Evolutionary conservation across 148 eudicot species (phyloP).

Genomic region (Heliamphora exappendiculata): DNA sequence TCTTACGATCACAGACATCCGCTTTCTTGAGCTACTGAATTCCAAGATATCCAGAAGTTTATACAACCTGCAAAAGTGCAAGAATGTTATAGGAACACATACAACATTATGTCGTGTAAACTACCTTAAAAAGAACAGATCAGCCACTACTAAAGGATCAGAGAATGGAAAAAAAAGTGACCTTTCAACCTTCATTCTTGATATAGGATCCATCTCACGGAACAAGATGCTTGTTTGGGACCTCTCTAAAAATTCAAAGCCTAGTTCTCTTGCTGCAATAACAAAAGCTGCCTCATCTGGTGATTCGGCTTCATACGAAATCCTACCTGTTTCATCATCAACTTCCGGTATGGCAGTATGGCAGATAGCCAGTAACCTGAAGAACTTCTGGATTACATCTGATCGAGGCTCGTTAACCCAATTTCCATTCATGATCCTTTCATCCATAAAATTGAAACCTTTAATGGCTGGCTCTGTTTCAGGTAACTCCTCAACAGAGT

Average conservation of each 20-base stretch:
- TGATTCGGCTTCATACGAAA: constrained; percentile 65
- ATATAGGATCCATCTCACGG: constrained; percentile 41
- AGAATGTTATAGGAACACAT: not conserved
- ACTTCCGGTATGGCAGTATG: constrained; percentile 61
- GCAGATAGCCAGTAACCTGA: constrained; percentile 52
- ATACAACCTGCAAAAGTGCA: constrained; percentile 26
- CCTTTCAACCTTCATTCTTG: constrained; percentile 40
- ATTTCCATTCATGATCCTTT: constrained; percentile 38
- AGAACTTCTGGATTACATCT: constrained; percentile 45
- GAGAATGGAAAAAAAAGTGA: not conserved
- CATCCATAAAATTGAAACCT: constrained; percentile 62
- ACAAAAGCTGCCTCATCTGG: constrained; percentile 70
- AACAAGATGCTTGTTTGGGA: constrained; percentile 41
- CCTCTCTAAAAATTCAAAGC: constrained; percentile 57
- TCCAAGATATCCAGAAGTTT: constrained; percentile 44
- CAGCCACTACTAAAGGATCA: not conserved
- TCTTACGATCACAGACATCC: constrained; percentile 58
- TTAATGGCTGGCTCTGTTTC: constrained; percentile 23
- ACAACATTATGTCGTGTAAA: not conserved
- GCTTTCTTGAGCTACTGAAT: constrained; percentile 64
- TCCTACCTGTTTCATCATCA: constrained; percentile 39
- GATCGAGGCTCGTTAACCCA: constrained; percentile 47
- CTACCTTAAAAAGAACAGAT: not conserved
- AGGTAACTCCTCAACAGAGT: constrained; percentile 8
- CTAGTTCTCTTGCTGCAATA: constrained; percentile 57